Evolutionary conservation across 768 basidiomycete species (phyloP), one percentile per base, ranked within the genome.

Genomic region (Gloeophyllum trabeum): DNA sequence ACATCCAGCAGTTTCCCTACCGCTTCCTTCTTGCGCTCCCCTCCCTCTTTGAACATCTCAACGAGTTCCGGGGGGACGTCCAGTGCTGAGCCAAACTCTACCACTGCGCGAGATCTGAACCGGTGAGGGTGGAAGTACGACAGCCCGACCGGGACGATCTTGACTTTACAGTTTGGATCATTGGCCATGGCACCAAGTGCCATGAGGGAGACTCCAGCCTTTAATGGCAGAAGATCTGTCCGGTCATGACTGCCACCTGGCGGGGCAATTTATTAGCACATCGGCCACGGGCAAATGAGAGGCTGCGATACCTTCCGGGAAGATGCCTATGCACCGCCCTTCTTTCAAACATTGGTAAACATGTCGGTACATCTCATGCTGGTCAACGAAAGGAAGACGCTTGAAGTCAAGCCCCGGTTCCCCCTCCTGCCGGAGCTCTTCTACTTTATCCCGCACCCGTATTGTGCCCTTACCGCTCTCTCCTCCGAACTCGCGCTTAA

Each of bases 131-230:
- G 81, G 57, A 83, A 82, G 51, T 83, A 82, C 24, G 76, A 78
- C 21, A 83, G 54, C 54, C 84, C 76, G 58, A 91, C 79, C 57
- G 92, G 79, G 56, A 93, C 92, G 47, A 99, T 89, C 59, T 89
- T 87, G 56, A 99, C 91, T 48, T 79, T 76, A 25, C 93, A 69
- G 44, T 67, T 75, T 4, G 91, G 81, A 56, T 97, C 77, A 47
- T 85, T 84, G 6, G 88, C 88, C 90, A 98, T 94, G 4, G 96
- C 93, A 20, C 96, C 96, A 6, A 99, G 72, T 19, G 96, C 93
- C 93, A 99, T 98, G 52, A 98, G 76, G 1, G 92, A 86, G 25
- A 98, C 93, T 4, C 96, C 96, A 22, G 96, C 96, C 63, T 99
- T 99, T 30, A 99, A 72, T 2, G 96, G 96, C 16, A 98, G 75